Evolutionary conservation across 306 rosid species (phyloP).

Genomic region (Medicago truncatula): DNA sequence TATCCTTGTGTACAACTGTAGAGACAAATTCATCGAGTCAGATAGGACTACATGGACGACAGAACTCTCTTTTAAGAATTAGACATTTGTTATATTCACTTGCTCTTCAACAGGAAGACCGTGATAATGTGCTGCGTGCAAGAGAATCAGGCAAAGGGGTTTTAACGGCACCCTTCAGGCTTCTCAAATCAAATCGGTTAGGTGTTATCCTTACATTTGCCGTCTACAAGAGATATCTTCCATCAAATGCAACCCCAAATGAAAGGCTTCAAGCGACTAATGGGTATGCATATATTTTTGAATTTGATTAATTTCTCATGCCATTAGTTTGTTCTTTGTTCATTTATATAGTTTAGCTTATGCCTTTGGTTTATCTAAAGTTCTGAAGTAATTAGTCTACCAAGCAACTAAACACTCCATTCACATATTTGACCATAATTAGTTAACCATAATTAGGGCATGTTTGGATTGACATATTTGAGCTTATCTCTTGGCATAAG

Average conservation of each 20-base stretch:
- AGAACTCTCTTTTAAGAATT: too few relatives aligned
- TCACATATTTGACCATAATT: too few relatives aligned
- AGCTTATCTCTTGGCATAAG: background rate
- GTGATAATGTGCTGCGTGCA: conserved; percentile 83
- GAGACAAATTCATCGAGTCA: too few relatives aligned
- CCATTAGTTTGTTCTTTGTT: too few relatives aligned
- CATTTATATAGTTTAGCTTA: background rate
- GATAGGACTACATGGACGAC: too few relatives aligned
- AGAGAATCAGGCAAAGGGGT: conserved; percentile 97
- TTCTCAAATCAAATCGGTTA: conserved; percentile 81
- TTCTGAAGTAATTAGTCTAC: too few relatives aligned
- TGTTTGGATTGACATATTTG: background rate
- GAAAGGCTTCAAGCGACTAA: conserved; percentile 92
- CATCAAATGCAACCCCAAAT: conserved; percentile 85
- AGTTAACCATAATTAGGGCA: too few relatives aligned
- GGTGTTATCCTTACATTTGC: conserved; percentile 98
- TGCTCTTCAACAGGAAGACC: conserved; percentile 79
- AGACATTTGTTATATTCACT: background rate
- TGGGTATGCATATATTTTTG: conserved; percentile 62
- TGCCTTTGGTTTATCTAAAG: background rate
- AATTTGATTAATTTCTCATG: conserved; percentile 2
- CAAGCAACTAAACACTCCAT: too few relatives aligned
- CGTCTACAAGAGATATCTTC: conserved; percentile 86
- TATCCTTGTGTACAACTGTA: too few relatives aligned
- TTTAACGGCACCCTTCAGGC: conserved; percentile 88